Evolutionary conservation across 2,329 filamentous ascomycete species (phyloP), one percentile per base, ranked within the genome.

Genomic region (Fusarium sp.): DNA sequence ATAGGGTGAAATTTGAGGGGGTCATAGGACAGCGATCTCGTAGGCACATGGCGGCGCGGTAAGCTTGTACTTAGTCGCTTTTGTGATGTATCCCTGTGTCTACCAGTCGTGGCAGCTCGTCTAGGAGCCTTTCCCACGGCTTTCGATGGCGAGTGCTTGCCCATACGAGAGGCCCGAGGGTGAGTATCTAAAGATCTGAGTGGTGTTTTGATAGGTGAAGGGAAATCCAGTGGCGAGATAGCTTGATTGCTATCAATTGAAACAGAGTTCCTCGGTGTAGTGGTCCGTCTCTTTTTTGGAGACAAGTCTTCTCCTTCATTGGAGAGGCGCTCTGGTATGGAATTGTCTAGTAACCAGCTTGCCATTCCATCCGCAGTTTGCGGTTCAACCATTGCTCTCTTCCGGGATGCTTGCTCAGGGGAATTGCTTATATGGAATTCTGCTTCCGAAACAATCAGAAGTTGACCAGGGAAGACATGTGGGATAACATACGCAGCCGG

Each of bases 301-400:
- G 63, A 60, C 39, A 46, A 35, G 29, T 64, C 54, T 31, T 55
- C 39, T 27, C 49, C 38, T 6, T 44, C 60, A 18, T 52, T 46
- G 21, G 71, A 66, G 27, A 57, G 55, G 15, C 62, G 45, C 25
- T 63, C 61, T 10, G 56, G 38, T 18, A 59, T 71, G 31, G 75
- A 76, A 56, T 78, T 74, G 14, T 79, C 78, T 8, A 80, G 57
- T 4, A 80, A 57, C 35, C 75, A 76, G 35, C 79, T 81, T n/a
- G 78, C 79, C 58, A 80, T 76, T 54, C 76, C 73, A 11, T 79
- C 76, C 25, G 78, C 69, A 48, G 41, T 66, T n/a, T 57, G 58
- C 11, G 41, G 64, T 27, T 59, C 49, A 18, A 35, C 33, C 39
- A 64, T 59, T 33, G 55, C 27, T 42, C 60, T 64, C 55, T 69